Conservation (phyloP, 75 land plant species). For the Cryptomeria japonica region DNA sequence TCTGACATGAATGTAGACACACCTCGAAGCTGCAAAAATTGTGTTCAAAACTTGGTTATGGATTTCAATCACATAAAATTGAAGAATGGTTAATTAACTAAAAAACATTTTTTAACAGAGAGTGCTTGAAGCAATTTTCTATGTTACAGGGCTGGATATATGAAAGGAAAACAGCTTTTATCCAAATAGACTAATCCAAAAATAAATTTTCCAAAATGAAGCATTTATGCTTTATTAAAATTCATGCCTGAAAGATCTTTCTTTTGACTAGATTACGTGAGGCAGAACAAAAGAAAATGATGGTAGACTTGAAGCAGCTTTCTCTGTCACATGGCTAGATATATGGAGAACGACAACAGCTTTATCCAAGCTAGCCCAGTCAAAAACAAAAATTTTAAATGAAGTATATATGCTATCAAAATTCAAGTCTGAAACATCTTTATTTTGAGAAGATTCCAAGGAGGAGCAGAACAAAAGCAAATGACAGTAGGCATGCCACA, state of each 20-base stretch:
- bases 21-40: slow-evolving; percentile 76
- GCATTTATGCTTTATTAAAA: not conserved
- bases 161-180: not conserved
- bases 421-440: not conserved
- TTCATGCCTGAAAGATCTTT: not conserved
- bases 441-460: not conserved
- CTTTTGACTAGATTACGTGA: not conserved
- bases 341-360: not conserved
- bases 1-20: slow-evolving; percentile 99
- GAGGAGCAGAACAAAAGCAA: not conserved
- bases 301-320: not conserved
- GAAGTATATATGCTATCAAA: not conserved
- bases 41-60: not conserved
- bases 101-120: not conserved
- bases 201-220: not conserved
- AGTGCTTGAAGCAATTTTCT: not conserved
- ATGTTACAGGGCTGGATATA: not conserved
- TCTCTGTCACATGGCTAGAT: not conserved
- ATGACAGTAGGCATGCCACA: not conserved
- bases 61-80: not conserved
- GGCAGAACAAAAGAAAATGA: not conserved
- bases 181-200: not conserved
- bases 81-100: not conserved
- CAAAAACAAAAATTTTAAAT: not conserved
- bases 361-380: not conserved